phyloP scores from a whole-genome alignment of 75 land plant genomes.

The Pinus tabuliformis region DNA sequence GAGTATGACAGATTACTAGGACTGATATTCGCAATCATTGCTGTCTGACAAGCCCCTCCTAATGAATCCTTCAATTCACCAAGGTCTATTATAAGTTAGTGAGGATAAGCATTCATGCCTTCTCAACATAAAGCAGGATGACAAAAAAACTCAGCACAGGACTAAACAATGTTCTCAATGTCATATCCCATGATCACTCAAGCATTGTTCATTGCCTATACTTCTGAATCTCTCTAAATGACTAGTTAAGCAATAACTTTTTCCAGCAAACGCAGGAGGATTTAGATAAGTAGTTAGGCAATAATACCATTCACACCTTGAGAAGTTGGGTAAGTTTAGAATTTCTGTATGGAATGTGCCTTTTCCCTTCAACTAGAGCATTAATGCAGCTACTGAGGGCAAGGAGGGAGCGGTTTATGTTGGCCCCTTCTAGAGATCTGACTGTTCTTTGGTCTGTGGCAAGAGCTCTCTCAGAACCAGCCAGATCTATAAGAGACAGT shows the following conservation, averaged over 20 bases:
- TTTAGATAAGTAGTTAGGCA: background rate
- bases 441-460: slow-evolving; percentile 26
- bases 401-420: slow-evolving; percentile 24
- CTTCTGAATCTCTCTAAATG: background rate
- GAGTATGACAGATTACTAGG: slow-evolving; percentile 21
- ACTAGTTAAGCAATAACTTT: background rate
- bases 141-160: background rate
- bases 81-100: background rate
- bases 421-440: slow-evolving; percentile 32
- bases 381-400: slow-evolving; percentile 32
- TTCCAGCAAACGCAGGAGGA: background rate
- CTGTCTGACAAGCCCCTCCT: slow-evolving; percentile 32
- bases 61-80: slow-evolving; percentile 20
- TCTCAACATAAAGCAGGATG: background rate
- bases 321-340: slow-evolving; percentile 35
- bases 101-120: background rate
- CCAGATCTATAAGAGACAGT: slow-evolving; percentile 29
- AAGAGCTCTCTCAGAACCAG: slow-evolving; percentile 36
- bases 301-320: slow-evolving; percentile 16
- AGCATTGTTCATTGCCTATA: background rate
- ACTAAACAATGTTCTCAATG: too few species aligned
- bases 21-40: slow-evolving; percentile 31
- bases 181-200: too few species aligned
- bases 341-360: slow-evolving; percentile 22
- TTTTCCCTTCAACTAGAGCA: slow-evolving; percentile 32